A percentile compares a stretch with the other conserved stretches of the same genome.
These are phyloP conservation scores for Magnaporthales sp. DNA, from an alignment of 2,329 filamentous ascomycete genomes.

Conservation along the genomic window DNA sequence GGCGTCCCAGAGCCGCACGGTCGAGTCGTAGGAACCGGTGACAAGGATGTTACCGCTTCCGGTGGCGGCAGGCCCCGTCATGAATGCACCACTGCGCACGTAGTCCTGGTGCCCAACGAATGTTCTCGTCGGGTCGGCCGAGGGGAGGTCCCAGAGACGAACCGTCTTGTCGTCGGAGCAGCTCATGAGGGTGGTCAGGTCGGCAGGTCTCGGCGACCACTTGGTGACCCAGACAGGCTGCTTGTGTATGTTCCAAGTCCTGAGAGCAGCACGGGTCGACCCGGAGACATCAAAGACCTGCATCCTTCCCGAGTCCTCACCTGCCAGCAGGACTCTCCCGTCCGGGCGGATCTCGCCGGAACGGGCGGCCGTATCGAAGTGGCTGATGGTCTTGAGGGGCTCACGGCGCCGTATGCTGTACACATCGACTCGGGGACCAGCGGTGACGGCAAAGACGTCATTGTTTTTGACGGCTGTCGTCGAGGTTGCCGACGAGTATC, in stretches of 20 bases:
- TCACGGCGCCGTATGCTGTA: constrained; percentile 90
- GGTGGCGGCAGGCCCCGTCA: constrained; percentile 58
- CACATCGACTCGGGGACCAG: constrained; percentile 84
- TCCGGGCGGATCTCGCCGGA: constrained; percentile 83
- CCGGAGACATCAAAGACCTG: constrained; percentile 83
- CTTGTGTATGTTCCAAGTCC: constrained; percentile 91
- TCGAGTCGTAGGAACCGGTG: constrained; percentile 90
- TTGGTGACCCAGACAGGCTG: constrained; percentile 88
- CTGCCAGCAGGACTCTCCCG: constrained; percentile 80
- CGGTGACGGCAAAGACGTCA: constrained; percentile 87
- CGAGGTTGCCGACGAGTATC: constrained; percentile 17
- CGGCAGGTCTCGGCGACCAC: constrained; percentile 66
- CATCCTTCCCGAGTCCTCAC: constrained; percentile 83
- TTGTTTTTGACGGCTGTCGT: constrained; percentile 36
- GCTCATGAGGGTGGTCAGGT: constrained; percentile 79
- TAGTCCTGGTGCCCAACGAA: constrained; percentile 90
- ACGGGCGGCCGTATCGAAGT: constrained; percentile 86
- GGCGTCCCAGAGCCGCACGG: constrained; percentile 89
- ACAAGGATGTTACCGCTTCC: constrained; percentile 60
- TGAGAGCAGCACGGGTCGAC: constrained; percentile 65
- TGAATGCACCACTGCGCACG: constrained; percentile 77
- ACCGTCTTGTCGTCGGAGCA: constrained; percentile 90
- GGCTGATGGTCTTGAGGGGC: constrained; percentile 84
- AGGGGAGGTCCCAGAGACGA: constrained; percentile 86
- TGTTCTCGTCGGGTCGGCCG: constrained; percentile 63